A percentile compares a stretch with the other conserved stretches of the same genome.
phyloP scores from a whole-genome alignment of 2,329 filamentous ascomycete species.

The Aspergillus neoniger region DNA sequence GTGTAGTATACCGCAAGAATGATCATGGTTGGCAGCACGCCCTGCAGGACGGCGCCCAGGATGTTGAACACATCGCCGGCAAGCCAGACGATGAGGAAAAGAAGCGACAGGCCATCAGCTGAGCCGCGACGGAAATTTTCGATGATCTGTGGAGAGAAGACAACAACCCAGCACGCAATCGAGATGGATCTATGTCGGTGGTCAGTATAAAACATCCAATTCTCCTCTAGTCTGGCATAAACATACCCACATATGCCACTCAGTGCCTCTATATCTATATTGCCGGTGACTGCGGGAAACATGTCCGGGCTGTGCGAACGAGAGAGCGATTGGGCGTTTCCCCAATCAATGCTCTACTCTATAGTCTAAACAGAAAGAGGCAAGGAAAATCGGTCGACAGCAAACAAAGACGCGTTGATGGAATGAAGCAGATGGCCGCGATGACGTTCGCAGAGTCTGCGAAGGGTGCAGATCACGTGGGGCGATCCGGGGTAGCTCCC shows the following conservation, averaged over 20 bases:
- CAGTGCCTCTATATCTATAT: conserved; percentile 84
- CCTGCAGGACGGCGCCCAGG: conserved; percentile 84
- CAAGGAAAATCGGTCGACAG: background rate
- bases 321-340: conserved; percentile 7
- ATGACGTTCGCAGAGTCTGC: conserved; percentile 17
- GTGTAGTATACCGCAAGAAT: conserved; percentile 96
- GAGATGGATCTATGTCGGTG: conserved; percentile 71
- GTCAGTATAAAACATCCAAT: conserved; percentile 7
- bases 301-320: conserved; percentile 23
- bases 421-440: background rate
- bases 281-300: conserved; percentile 47
- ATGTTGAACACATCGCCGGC: conserved; percentile 96
- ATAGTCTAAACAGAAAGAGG: background rate
- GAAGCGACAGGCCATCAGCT: conserved; percentile 83
- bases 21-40: conserved; percentile 91
- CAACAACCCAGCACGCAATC: conserved; percentile 96
- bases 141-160: conserved; percentile 95
- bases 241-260: conserved; percentile 84
- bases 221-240: background rate
- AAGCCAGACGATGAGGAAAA: conserved; percentile 92
- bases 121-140: conserved; percentile 86
- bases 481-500: conserved; percentile 10
- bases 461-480: conserved; percentile 10
- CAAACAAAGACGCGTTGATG: background rate
- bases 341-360: conserved; percentile 3